A percentile compares a stretch with the other conserved stretches of the same genome.
Evolutionary conservation across 1,284 basidiomycete species (phyloP).

Genomic region (Coriolopsis trogii): DNA sequence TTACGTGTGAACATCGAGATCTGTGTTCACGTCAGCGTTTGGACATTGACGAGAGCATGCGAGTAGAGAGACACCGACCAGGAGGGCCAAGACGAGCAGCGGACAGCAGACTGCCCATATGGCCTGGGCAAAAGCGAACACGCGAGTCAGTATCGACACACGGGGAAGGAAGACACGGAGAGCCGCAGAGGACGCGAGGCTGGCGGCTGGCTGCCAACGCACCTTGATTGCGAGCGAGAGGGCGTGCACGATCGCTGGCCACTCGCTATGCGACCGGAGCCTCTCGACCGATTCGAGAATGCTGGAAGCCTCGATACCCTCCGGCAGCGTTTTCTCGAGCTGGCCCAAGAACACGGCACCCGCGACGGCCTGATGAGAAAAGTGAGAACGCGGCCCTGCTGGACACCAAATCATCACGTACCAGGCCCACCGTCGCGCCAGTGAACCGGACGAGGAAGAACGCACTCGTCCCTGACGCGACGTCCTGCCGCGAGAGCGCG

Average conservation of each 20-base stretch:
- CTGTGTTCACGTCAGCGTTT: conserved; percentile 23
- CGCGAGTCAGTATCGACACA: conserved; percentile 13
- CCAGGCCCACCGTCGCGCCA: conserved; percentile 78
- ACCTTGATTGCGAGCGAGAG: conserved; percentile 38
- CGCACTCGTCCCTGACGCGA: conserved; percentile 79
- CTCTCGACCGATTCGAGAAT: conserved; percentile 54
- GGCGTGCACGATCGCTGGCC: conserved; percentile 28
- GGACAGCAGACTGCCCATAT: conserved; percentile 42
- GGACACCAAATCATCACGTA: conserved; percentile 48
- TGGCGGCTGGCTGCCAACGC: no score
- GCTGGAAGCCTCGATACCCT: conserved; percentile 51
- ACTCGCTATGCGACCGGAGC: conserved; percentile 45
- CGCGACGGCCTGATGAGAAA: conserved; percentile 58
- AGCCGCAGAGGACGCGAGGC: no score
- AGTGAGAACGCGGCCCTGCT: no score
- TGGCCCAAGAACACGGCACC: conserved; percentile 72
- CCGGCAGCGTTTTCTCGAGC: conserved; percentile 50
- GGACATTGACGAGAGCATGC: neutral
- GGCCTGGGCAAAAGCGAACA: conserved; percentile 24
- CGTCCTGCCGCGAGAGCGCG: conserved; percentile 60
- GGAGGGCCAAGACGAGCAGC: conserved; percentile 37
- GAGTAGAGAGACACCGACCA: conserved; percentile 34
- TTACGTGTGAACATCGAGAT: conserved; percentile 35
- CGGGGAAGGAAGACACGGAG: no score
- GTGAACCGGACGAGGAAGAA: conserved; percentile 85